Conservation (phyloP, 306 rosid species). For the Alnus rubra region DNA sequence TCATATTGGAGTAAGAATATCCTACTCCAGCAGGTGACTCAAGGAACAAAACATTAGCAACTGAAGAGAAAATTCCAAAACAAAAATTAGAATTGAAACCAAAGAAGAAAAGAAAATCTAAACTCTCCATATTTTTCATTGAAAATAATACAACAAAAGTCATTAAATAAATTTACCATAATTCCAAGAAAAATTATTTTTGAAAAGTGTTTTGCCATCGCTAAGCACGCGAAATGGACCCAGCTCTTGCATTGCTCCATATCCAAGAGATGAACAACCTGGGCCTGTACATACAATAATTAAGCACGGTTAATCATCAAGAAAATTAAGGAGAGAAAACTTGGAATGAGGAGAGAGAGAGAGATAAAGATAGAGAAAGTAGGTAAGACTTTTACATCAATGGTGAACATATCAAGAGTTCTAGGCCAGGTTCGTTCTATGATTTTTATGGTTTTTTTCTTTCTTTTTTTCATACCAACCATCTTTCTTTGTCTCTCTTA, state of each 20-base stretch:
- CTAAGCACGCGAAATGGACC: conserved; percentile 93
- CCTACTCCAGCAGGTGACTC: conserved; percentile 98
- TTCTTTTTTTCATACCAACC: background rate
- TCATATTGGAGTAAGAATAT: conserved; percentile 78
- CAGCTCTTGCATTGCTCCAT: conserved; percentile 97
- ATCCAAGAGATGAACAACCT: conserved; percentile 89
- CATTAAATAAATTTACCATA: conserved; percentile 39
- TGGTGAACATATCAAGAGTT: background rate
- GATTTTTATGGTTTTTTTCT: background rate
- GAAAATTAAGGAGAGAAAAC: too few relatives aligned
- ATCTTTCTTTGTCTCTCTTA: background rate
- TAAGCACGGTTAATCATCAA: conserved; percentile 1
- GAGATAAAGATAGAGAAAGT: background rate
- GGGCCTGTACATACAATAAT: conserved; percentile 55
- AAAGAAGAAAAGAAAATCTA: background rate
- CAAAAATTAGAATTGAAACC: background rate
- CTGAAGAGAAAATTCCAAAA: conserved; percentile 33
- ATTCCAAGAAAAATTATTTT: conserved; percentile 72
- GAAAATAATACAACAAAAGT: too few relatives aligned
- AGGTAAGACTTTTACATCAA: background rate
- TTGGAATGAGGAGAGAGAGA: too few relatives aligned
- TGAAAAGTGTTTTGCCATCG: conserved; percentile 80
- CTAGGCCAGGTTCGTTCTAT: background rate
- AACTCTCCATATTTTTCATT: too few relatives aligned
- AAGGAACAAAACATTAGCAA: conserved; percentile 76